Base-by-base conservation (phyloP, 2,329 filamentous ascomycete genomes). In the Talaromyces albobiverticillius region DNA sequence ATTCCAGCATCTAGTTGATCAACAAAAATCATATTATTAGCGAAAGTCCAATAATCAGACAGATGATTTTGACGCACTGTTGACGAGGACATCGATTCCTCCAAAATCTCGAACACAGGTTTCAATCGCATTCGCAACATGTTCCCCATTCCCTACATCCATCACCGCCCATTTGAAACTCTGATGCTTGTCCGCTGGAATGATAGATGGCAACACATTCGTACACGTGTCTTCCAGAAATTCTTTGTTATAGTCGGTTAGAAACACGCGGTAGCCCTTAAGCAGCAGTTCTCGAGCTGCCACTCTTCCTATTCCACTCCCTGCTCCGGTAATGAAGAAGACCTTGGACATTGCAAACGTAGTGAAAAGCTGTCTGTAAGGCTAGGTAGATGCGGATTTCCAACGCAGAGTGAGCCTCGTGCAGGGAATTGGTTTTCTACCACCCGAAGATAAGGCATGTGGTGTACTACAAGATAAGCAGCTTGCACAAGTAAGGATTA, bases 191-290 rank as follows among this genome's bases (percentile, higher is more conserved):
- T 45, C 42, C 25, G 25, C 7, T 1, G 42, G 42, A 31, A 45
- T 18, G 16, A 45, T 22, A 13, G 25, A 29, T 1, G 42, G 42
- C 6, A 45, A 22, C 16, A 26, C 20, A 9, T 45, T 45, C 16
- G 42, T 45, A 22, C 25, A 45, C 18, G 42, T 47, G 34, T 47
- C 45, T 22, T 47, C 29, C 4, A 47, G 45, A 25, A 47, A 47
- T 11, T 16, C 32, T 22, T 36, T 14, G 9, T 47, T 36, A 16
- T 47, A 47, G 31, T 47, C 45, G 7, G 31, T 32, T 7, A 47
- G 45, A 11, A 36, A 47, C 4, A 47, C 45, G 14, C 7, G 42
- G 16, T 45, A 45, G 22, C 42, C 42, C 26, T 31, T 45, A 14
- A 45, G 25, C 5, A 45, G 23, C n/a, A 45, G 42, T 14, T 45